These are phyloP conservation scores for Pseudonitzschia multiseries DNA, from an alignment of 108 stramenopile genomes.

Conservation along the genomic window DNA sequence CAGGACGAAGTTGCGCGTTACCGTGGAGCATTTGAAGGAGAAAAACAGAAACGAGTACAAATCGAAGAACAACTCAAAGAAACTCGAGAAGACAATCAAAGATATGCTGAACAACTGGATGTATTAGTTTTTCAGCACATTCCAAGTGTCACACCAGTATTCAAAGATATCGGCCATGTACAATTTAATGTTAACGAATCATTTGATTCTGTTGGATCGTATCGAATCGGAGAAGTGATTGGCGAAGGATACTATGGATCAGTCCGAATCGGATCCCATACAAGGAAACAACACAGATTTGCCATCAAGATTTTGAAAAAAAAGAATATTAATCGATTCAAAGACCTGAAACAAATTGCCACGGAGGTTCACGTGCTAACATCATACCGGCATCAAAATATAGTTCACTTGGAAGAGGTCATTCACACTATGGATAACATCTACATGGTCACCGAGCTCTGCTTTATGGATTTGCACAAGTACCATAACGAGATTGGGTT, in stretches of 20 bases:
- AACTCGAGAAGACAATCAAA: slow-evolving; percentile 22
- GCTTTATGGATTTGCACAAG: slow-evolving; percentile 38
- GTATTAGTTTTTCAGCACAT: slow-evolving; percentile 26
- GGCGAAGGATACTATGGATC: slow-evolving; percentile 55
- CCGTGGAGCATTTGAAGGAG: slow-evolving; percentile 1
- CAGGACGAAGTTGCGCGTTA: slow-evolving; percentile 8
- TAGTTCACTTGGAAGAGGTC: slow-evolving; percentile 83
- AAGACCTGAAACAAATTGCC: slow-evolving; percentile 89
- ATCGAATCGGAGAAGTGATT: slow-evolving; percentile 43
- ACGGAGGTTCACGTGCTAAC: slow-evolving; percentile 86
- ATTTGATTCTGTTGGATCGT: slow-evolving; percentile 39
- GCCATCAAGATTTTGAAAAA: slow-evolving; percentile 89
- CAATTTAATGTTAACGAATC: slow-evolving; percentile 19
- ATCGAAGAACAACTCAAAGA: slow-evolving; percentile 12
- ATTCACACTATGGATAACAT: slow-evolving; percentile 86
- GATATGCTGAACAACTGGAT: slow-evolving; percentile 25
- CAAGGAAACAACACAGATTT: slow-evolving; percentile 27
- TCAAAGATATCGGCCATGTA: slow-evolving; percentile 30
- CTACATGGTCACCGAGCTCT: slow-evolving; percentile 83
- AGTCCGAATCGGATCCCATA: slow-evolving; percentile 35
- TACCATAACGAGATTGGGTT: slow-evolving; percentile 30
- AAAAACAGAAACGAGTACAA: slow-evolving; percentile 7
- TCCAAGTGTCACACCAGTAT: slow-evolving; percentile 14
- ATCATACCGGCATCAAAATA: slow-evolving; percentile 76
- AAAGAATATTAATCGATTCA: slow-evolving; percentile 80